A percentile compares a stretch with the other conserved stretches of the same genome.
Conservation (phyloP, 2,329 filamentous ascomycete species). For the Meredithiella fracta region DNA sequence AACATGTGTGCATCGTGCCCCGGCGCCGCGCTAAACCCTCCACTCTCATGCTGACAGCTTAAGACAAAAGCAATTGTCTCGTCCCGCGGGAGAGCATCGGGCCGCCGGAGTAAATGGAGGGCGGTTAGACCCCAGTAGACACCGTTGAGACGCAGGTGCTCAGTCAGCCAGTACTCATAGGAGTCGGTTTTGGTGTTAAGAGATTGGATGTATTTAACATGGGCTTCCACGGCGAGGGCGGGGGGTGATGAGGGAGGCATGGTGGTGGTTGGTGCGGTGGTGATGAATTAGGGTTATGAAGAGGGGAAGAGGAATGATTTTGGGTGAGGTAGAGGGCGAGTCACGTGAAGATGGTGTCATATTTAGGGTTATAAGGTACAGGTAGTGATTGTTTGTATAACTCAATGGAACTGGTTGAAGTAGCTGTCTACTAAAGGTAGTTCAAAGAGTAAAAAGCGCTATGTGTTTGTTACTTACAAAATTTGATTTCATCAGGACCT, state of each 20-base stretch:
- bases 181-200: slow-evolving; percentile 86
- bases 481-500: too few species aligned
- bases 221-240: slow-evolving; percentile 32
- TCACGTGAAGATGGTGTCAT: not conserved
- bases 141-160: slow-evolving; percentile 87
- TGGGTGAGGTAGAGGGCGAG: not conserved
- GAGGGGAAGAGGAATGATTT: not conserved
- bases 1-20: slow-evolving; percentile 93
- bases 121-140: slow-evolving; percentile 93
- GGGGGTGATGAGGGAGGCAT: not conserved
- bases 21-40: slow-evolving; percentile 86
- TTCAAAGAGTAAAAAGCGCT: too few species aligned
- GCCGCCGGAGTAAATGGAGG: slow-evolving; percentile 66
- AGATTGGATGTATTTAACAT: slow-evolving; percentile 85
- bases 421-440: too few species aligned
- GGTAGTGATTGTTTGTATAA: too few species aligned
- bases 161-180: slow-evolving; percentile 93
- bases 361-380: too few species aligned
- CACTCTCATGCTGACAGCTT: slow-evolving; percentile 75
- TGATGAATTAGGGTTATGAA: not conserved
- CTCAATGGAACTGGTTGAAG: too few species aligned
- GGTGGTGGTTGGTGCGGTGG: not conserved
- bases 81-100: slow-evolving; percentile 63
- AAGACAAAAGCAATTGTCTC: slow-evolving; percentile 86
- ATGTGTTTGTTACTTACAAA: too few species aligned